Base-by-base conservation (phyloP, 257 asterid species). In the Solanum etuberosum region DNA sequence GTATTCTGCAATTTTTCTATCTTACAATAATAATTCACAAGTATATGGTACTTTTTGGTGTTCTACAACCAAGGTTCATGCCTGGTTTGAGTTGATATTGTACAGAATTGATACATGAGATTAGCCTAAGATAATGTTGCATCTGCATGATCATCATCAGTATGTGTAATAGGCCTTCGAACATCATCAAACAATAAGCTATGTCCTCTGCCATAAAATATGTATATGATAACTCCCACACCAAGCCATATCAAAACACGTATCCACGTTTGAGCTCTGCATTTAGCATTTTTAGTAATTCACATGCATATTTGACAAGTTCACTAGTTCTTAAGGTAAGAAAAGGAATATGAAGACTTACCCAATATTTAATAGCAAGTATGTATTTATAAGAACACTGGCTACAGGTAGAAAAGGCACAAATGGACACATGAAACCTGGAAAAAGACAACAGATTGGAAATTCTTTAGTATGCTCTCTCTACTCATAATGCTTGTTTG, bases 361-460 rank as follows among this genome's bases (percentile, higher is more conserved):
- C 92, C 92, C 92, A 51, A 90, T 87, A 84, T 87, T 89, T 21
- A 87, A 34, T 68, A 90, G 88, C 84, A 90, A 86, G 86, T 90
- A 90, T 42, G 90, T 86, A 46, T 89, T 90, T 21, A 90, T 87
- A 27, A 90, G 88, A 57, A 81, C 80, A 76, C 90, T 85, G n/a
- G 78, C 73, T 5, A 84, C 85, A 5, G 91, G 92, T 14, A 90
- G 87, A 63, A 87, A 83, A 46, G 92, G 92, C 71, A 90, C 92
- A 35, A 89, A 89, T 25, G 91, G 92, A 77, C 92, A 90, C 10
- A 54, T 67, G 80, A 90, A 90, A 89, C 91, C 92, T 88, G 90
- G 90, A 8, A 42, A 9, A 74, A 42, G 71, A 73, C 29, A 40
- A 13, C 82, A 73, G 82, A 73, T 73, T 35, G 46, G 82, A 35